phyloP scores from a whole-genome alignment of 208 protist species.

The Crithidia fasciculata region DNA sequence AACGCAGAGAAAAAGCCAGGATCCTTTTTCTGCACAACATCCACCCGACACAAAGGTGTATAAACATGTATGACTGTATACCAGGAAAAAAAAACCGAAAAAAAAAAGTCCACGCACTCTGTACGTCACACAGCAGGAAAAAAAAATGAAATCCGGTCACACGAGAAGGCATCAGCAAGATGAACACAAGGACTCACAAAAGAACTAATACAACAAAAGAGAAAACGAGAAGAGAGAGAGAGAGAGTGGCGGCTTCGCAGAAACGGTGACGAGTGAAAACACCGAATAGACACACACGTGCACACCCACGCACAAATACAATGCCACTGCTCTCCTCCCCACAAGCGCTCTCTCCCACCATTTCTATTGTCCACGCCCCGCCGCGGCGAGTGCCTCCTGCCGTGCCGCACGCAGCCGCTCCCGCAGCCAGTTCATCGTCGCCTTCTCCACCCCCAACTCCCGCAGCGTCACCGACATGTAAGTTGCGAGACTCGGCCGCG shows the following conservation, averaged over 20 bases:
- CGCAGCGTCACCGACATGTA: slow-evolving; percentile 77
- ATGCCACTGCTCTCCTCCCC: not conserved
- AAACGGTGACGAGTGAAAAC: not conserved
- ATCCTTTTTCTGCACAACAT: not conserved
- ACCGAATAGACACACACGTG: not conserved
- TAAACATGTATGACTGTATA: too few species aligned
- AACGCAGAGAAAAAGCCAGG: too few species aligned
- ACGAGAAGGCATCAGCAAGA: too few species aligned
- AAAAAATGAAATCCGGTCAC: not conserved
- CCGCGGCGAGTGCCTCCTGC: slow-evolving; percentile 9
- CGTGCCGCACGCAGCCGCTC: slow-evolving; percentile 42
- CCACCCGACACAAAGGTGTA: not conserved
- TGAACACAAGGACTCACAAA: not conserved
- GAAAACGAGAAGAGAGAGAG: not conserved
- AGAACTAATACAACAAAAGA: not conserved
- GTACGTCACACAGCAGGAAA: not conserved
- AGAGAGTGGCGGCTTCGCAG: not conserved
- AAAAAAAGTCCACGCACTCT: not conserved
- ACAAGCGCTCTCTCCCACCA: not conserved
- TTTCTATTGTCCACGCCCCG: not conserved
- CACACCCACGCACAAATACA: too few species aligned
- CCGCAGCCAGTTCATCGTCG: slow-evolving; percentile 57
- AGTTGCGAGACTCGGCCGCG: slow-evolving; percentile 47
- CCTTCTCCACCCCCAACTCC: slow-evolving; percentile 64
- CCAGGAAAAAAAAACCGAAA: not conserved